Percentiles rank a stretch among this genome's conserved stretches.
phyloP scores from a whole-genome alignment of 1,284 basidiomycete genomes.

The Rhodofomes roseus region DNA sequence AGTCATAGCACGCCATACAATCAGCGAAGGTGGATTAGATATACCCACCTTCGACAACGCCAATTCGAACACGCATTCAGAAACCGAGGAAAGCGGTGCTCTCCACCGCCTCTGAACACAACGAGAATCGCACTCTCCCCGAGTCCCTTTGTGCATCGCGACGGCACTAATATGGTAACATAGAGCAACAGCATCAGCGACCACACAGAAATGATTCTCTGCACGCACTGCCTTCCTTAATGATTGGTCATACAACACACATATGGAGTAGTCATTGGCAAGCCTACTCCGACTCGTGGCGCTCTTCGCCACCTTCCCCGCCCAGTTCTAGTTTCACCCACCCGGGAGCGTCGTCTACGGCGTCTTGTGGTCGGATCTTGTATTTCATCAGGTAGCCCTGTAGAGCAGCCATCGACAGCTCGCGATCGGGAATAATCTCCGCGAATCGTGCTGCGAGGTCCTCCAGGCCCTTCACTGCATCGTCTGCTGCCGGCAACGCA shows the following conservation, averaged over 20 bases:
- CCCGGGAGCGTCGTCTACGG: conserved; percentile 35
- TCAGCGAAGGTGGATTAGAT: no score
- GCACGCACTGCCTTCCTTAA: neutral
- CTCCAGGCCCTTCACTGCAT: conserved; percentile 31
- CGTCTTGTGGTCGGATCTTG: conserved; percentile 58
- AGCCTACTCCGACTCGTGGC: neutral
- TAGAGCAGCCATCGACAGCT: conserved; percentile 70
- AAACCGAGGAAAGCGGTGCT: no score
- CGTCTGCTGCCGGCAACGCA: neutral
- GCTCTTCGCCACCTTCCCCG: conserved; percentile 4
- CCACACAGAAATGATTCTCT: neutral
- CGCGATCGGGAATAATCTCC: conserved; percentile 53
- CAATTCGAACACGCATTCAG: no score
- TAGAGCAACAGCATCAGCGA: neutral
- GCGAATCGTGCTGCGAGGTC: conserved; percentile 56
- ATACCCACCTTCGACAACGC: no score
- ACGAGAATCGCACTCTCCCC: no score
- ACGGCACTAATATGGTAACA: no score
- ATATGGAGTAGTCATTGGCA: neutral
- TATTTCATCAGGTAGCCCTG: conserved; percentile 75
- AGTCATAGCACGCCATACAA: no score
- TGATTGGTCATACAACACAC: neutral
- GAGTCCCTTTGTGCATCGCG: no score
- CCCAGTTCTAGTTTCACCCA: conserved; percentile 27
- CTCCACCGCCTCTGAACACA: no score